Conservation (phyloP, 2,329 filamentous ascomycete species). For the Helicocarpus griseus region DNA sequence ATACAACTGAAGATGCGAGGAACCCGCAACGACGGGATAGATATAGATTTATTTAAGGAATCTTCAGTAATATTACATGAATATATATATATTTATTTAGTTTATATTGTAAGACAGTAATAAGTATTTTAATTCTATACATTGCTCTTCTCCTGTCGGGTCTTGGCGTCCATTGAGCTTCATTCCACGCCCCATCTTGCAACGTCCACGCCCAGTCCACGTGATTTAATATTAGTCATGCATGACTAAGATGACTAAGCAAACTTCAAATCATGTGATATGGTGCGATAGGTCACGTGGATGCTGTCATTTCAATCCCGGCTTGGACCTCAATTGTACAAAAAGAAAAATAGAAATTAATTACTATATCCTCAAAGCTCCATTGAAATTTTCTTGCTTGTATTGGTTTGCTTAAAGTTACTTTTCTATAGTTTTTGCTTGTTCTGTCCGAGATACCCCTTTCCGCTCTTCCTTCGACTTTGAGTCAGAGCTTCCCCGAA, state of each 20-base stretch:
- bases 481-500: not conserved
- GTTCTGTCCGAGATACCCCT: conserved; percentile 3
- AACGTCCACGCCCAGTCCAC: too few relatives aligned
- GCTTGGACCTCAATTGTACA: too few relatives aligned
- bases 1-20: not conserved
- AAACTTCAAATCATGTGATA: not conserved
- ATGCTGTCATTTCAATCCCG: not conserved
- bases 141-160: too few relatives aligned
- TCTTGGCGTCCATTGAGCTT: too few relatives aligned
- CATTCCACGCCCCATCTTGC: too few relatives aligned
- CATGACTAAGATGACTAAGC: not conserved
- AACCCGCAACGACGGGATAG: too few relatives aligned
- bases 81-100: too few relatives aligned
- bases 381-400: not conserved
- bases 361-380: not conserved
- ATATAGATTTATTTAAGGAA: too few relatives aligned
- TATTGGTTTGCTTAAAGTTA: not conserved
- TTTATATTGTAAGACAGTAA: too few relatives aligned
- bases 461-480: not conserved
- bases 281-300: not conserved
- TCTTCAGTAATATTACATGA: too few relatives aligned
- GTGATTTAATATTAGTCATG: too few relatives aligned
- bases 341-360: not conserved
- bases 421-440: not conserved
- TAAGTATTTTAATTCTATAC: not conserved